These are phyloP conservation scores for Colletotrichum magnum DNA, from an alignment of 2,329 filamentous ascomycete genomes.

Conservation along the genomic window DNA sequence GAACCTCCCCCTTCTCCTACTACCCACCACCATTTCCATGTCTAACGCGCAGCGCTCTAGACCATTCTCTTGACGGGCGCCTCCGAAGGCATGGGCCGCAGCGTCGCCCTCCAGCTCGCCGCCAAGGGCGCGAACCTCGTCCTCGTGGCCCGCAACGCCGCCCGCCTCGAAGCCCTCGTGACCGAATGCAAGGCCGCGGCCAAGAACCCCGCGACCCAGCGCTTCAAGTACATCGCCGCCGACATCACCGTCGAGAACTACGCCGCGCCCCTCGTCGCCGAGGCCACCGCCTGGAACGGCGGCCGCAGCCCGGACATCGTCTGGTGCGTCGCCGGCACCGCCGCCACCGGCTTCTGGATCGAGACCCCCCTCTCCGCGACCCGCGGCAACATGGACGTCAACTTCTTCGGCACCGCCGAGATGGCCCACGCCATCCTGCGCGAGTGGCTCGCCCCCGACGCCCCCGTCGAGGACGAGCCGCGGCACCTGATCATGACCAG, in stretches of 20 bases:
- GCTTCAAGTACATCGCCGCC: constrained; percentile 86
- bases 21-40: not conserved
- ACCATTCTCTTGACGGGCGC: constrained; percentile 91
- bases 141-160: constrained; percentile 83
- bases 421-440: constrained; percentile 85
- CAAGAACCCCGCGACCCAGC: constrained; percentile 75
- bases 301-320: constrained; percentile 83
- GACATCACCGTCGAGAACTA: constrained; percentile 83
- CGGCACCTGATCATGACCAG: constrained; percentile 92
- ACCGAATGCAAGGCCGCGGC: constrained; percentile 76
- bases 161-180: constrained; percentile 78
- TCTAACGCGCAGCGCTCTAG: constrained; percentile 58
- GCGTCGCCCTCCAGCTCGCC: constrained; percentile 80
- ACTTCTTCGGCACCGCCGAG: constrained; percentile 90
- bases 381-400: constrained; percentile 88
- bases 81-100: constrained; percentile 92
- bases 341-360: constrained; percentile 82
- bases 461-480: constrained; percentile 62
- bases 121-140: constrained; percentile 89
- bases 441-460: constrained; percentile 76
- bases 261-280: constrained; percentile 76
- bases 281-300: constrained; percentile 85
- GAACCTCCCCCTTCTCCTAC: constrained; percentile 43
- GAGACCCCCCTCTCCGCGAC: constrained; percentile 78
- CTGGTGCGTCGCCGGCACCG: constrained; percentile 88